phyloP scores from a whole-genome alignment of 176 grass and related monocot genomes.

The Zoysia pacifica region DNA sequence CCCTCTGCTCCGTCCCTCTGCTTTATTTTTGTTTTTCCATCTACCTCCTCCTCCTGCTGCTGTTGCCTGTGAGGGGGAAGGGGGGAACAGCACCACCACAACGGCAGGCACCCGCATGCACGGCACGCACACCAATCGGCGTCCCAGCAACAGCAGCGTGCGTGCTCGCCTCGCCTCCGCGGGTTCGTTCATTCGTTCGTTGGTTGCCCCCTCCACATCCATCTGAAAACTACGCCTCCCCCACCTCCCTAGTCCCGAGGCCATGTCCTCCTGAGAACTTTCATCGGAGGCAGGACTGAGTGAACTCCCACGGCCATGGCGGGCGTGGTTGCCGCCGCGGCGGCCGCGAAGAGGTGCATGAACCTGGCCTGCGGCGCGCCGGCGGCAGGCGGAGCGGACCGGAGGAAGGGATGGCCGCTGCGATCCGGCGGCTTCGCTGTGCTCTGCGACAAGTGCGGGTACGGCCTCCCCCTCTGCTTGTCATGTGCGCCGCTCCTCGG shows the following conservation, averaged over 20 bases:
- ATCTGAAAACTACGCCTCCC: slow-evolving; percentile 57
- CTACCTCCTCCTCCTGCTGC: not conserved
- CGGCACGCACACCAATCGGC: slow-evolving; percentile 36
- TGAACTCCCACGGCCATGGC: slow-evolving; percentile 25
- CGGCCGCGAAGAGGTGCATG: slow-evolving; percentile 66
- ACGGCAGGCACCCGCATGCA: slow-evolving; percentile 25
- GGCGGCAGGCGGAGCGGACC: slow-evolving; percentile 58
- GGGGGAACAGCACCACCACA: not conserved
- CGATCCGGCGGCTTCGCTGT: slow-evolving; percentile 72
- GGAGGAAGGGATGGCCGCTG: slow-evolving; percentile 90
- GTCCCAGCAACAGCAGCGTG: not conserved
- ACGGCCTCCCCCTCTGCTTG: slow-evolving; percentile 34
- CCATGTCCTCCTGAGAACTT: not conserved
- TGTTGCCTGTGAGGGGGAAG: too few relatives aligned
- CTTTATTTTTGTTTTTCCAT: not conserved
- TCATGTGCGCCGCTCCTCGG: too few relatives aligned
- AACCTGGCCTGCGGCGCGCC: slow-evolving; percentile 65
- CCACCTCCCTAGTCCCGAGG: not conserved
- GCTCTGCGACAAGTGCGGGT: slow-evolving; percentile 99
- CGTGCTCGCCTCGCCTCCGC: not conserved
- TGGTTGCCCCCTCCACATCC: slow-evolving; percentile 57
- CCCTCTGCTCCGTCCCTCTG: not conserved
- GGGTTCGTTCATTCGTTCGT: not conserved
- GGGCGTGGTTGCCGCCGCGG: not conserved
- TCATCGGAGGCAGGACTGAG: slow-evolving; percentile 17